Base-by-base conservation (phyloP, 1,284 basidiomycete genomes). In the Pseudozyma flocculosa region DNA sequence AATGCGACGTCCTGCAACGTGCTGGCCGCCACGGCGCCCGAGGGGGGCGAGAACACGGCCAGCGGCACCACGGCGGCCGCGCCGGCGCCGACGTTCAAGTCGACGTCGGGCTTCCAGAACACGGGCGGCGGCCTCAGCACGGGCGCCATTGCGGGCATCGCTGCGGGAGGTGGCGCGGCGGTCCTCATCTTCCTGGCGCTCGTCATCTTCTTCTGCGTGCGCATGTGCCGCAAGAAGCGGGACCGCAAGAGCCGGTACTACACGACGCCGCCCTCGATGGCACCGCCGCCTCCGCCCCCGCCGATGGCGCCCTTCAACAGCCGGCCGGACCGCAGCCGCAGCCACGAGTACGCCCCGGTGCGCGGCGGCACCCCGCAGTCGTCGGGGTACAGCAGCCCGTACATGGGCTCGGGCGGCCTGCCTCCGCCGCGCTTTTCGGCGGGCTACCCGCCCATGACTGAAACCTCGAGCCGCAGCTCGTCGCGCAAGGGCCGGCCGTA, bases 71-170 rank as follows among this genome's bases (percentile, higher is more conserved):
- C 15, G 17, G 34, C 47, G n/a, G 40, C 43, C n/a, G 54, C 45
- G 10, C 40, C 67, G 3, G 61, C 64, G 2, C 67, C 68, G 1
- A 70, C 68, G 22, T 70, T 70, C 54, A 63, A 63, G 38, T n/a
- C 64, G 15, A 68, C 64, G 34, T 48, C 43, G 13, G 68, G 68
- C 34, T 70, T 70, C 52, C 49, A 43, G 36, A 52, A 21, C n/a
- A 34, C 40, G 11, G 43, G 43, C 36, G 36, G 39, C 38, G 48
- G 37, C 17, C 49, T 66, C 30, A 61, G 58, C 43, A 56, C 41
- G 37, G 55, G 51, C 15, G 60, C 56, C 41, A 68, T 63, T 39
- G 54, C 60, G 24, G 64, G 48, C 2, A 63, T 60, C 39, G 60
- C 55, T 21, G 57, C 57, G 3, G 53, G 65, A 19, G 54, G 61